These are phyloP conservation scores for Neocucurbitaria cava DNA, from an alignment of 2,329 filamentous ascomycete genomes.

Conservation along the genomic window DNA sequence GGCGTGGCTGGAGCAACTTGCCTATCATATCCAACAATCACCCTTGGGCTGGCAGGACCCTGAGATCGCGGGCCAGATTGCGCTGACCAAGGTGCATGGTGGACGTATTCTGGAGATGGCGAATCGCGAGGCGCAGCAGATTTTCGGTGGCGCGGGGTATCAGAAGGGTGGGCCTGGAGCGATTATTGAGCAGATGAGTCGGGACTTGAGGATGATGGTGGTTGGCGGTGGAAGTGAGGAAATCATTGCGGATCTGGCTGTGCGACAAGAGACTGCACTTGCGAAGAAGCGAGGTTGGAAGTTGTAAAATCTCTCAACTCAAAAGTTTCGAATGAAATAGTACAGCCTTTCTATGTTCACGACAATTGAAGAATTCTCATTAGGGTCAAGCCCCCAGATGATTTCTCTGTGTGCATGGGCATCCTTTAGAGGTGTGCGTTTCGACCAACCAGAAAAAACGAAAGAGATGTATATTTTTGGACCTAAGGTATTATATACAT, in stretches of 20 bases:
- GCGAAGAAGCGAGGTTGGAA: constrained; percentile 55
- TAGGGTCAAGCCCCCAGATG: neutral
- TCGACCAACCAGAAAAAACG: too few species aligned
- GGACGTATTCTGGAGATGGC: constrained; percentile 59
- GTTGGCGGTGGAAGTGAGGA: constrained; percentile 63
- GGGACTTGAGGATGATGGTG: constrained; percentile 62
- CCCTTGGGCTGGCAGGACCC: constrained; percentile 50
- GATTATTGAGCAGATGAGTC: constrained; percentile 61
- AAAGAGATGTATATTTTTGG: too few species aligned
- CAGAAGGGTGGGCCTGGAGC: constrained; percentile 58
- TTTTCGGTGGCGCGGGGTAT: constrained; percentile 62
- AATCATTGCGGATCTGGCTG: constrained; percentile 60
- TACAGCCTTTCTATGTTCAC: neutral
- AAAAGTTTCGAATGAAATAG: too few species aligned
- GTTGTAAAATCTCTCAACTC: constrained; percentile 30
- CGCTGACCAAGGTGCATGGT: constrained; percentile 58
- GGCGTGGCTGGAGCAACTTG: constrained; percentile 68
- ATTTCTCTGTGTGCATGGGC: too few species aligned
- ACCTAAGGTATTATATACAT: too few species aligned
- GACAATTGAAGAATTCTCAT: neutral
- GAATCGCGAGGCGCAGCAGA: constrained; percentile 61
- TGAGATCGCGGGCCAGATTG: constrained; percentile 49
- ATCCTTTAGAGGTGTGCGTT: too few species aligned
- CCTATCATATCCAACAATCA: constrained; percentile 59
- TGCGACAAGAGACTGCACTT: constrained; percentile 56